phyloP scores from a whole-genome alignment of 2,329 filamentous ascomycete species.

The Raffaelea arxii region DNA sequence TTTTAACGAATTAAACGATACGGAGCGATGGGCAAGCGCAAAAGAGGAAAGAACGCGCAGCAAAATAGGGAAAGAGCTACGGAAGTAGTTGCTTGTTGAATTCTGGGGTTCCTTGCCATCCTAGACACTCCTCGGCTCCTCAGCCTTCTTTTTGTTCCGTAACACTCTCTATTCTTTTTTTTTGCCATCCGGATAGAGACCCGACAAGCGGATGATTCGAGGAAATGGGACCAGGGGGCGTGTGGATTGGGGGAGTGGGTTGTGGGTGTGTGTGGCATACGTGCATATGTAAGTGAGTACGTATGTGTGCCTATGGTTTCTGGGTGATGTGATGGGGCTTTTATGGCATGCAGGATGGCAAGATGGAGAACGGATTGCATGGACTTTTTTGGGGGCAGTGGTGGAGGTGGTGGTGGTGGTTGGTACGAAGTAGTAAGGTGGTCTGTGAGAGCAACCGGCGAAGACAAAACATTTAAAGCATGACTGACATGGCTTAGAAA shows the following conservation, averaged over 20 bases:
- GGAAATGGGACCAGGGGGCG: not conserved
- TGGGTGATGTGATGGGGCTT: not conserved
- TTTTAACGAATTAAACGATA: not conserved
- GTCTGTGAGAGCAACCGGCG: too few species aligned
- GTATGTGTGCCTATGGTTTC: not conserved
- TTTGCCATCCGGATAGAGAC: slow-evolving; percentile 4
- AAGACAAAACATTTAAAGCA: too few species aligned
- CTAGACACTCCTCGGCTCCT: not conserved
- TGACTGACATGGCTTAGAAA: too few species aligned
- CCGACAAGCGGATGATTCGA: slow-evolving; percentile 4
- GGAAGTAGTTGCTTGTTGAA: not conserved
- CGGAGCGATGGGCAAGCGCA: not conserved
- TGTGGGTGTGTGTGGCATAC: not conserved
- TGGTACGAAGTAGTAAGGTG: too few species aligned
- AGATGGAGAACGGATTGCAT: not conserved
- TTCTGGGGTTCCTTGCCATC: not conserved
- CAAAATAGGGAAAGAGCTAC: not conserved
- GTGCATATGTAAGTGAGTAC: not conserved
- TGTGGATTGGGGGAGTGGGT: not conserved
- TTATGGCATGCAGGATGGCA: not conserved
- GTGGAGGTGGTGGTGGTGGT: too few species aligned
- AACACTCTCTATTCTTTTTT: not conserved
- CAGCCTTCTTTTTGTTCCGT: slow-evolving; percentile 3
- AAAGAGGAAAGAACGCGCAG: not conserved
- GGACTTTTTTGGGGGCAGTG: not conserved